Percentiles rank a stretch among this genome's conserved stretches.
phyloP scores from a whole-genome alignment of 106 monocot species.

The Hemerocallis citrina region DNA sequence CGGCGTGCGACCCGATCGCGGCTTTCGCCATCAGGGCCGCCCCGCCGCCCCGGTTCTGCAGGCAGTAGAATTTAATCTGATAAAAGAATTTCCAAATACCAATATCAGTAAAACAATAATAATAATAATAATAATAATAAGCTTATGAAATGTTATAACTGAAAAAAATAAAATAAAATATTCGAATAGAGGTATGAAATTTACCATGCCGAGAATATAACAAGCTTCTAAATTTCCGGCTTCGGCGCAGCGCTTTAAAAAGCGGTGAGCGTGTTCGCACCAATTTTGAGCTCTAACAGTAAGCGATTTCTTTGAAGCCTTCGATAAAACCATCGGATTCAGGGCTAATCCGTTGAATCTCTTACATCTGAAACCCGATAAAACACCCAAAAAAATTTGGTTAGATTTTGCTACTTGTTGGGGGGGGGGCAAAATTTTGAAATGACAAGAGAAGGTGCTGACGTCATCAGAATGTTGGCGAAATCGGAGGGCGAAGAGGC shows the following conservation, averaged over 20 bases:
- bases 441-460: slow-evolving; percentile 1
- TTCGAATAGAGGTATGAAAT: no score
- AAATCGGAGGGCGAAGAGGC: slow-evolving; percentile 44
- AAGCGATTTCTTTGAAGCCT: slow-evolving; percentile 21
- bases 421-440: no score
- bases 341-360: slow-evolving; percentile 21
- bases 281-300: slow-evolving; percentile 33
- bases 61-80: background rate
- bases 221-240: slow-evolving; percentile 57
- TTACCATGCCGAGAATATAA: slow-evolving; percentile 45
- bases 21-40: slow-evolving; percentile 42
- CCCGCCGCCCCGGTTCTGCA: slow-evolving; percentile 30
- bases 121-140: background rate
- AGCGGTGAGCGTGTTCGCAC: slow-evolving; percentile 41
- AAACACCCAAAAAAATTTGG: no score
- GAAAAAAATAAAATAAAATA: background rate
- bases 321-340: slow-evolving; percentile 31
- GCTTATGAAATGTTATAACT: background rate
- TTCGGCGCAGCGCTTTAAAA: slow-evolving; percentile 41
- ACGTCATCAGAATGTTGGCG: slow-evolving; percentile 33
- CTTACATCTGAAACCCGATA: slow-evolving; percentile 63
- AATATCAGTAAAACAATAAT: background rate
- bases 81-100: background rate
- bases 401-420: no score
- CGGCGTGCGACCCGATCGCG: slow-evolving; percentile 42